phyloP scores from a whole-genome alignment of 2,329 filamentous ascomycete species.

The Xylariaceae sp. region DNA sequence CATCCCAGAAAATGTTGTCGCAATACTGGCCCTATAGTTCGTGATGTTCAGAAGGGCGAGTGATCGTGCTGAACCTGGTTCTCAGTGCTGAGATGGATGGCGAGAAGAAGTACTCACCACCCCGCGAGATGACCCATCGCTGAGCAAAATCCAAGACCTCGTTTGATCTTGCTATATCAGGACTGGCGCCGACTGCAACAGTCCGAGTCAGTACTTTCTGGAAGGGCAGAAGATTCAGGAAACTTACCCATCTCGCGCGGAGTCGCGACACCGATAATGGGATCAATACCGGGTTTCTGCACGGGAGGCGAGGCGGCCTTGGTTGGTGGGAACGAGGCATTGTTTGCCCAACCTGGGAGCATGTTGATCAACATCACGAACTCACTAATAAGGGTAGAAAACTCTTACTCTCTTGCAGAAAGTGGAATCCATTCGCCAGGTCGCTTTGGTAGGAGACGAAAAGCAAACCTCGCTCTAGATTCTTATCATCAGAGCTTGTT shows the following conservation, averaged over 20 bases:
- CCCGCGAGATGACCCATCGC: conserved; percentile 38
- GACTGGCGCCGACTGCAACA: conserved; percentile 21
- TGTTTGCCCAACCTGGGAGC: conserved; percentile 25
- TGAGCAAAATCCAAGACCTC: conserved; percentile 22
- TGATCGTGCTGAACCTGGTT: conserved; percentile 14
- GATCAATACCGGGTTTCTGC: conserved; percentile 15
- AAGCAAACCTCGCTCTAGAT: conserved; percentile 39
- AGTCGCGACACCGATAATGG: conserved; percentile 18
- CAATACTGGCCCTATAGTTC: neutral
- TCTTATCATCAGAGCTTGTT: conserved; percentile 24
- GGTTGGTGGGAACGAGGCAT: conserved; percentile 17
- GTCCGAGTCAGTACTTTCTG: neutral
- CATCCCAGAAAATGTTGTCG: neutral
- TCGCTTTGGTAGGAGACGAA: conserved; percentile 43
- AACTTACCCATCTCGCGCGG: conserved; percentile 21
- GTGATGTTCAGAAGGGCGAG: neutral
- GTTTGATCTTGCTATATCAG: conserved; percentile 18
- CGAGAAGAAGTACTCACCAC: conserved; percentile 44
- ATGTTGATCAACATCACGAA: conserved; percentile 22
- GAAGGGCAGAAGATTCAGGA: neutral
- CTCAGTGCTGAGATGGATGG: conserved; percentile 35
- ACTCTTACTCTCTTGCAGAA: conserved; percentile 34
- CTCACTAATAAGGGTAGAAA: too few species aligned
- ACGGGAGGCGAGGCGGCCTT: conserved; percentile 1
- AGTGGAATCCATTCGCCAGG: conserved; percentile 38